Percentiles rank a stretch among this genome's conserved stretches.
phyloP scores from a whole-genome alignment of 345 rosid genomes.

The Corchorus capsularis region DNA sequence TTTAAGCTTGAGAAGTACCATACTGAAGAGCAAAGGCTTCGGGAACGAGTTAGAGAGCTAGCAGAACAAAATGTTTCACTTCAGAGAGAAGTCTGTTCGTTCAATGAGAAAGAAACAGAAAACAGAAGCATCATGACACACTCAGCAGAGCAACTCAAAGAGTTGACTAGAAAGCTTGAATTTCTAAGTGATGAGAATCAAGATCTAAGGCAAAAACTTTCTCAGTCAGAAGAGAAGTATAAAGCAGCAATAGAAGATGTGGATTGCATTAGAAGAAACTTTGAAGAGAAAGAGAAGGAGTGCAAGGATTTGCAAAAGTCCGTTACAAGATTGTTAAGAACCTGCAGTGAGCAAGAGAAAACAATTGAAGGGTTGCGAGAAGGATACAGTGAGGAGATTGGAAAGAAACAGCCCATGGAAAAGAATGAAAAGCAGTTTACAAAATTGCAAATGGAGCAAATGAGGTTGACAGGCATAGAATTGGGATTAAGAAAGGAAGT shows the following conservation, averaged over 20 bases:
- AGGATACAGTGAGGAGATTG: constrained; percentile 47
- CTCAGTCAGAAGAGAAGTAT: constrained; percentile 57
- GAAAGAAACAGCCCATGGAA: constrained; percentile 47
- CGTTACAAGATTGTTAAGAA: constrained; percentile 60
- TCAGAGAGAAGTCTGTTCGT: constrained; percentile 76
- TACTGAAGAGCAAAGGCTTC: constrained; percentile 85
- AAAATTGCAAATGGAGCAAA: constrained; percentile 74
- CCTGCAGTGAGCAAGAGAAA: constrained; percentile 83
- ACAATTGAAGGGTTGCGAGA: constrained; percentile 79
- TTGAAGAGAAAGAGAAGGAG: constrained; percentile 87
- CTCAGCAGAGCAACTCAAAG: constrained; percentile 64
- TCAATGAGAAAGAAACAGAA: constrained; percentile 72
- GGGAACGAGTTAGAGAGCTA: constrained; percentile 92
- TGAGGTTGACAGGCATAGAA: constrained; percentile 85
- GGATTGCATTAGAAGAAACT: constrained; percentile 56
- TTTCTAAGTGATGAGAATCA: constrained; percentile 53
- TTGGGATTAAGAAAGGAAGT: constrained; percentile 73
- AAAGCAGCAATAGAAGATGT: constrained; percentile 52
- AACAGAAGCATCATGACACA: constrained; percentile 51
- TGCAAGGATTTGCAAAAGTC: constrained; percentile 90
- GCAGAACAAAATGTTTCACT: constrained; percentile 96
- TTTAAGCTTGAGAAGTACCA: constrained; percentile 79
- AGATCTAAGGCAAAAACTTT: constrained; percentile 49
- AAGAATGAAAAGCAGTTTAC: constrained; percentile 47
- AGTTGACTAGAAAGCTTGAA: constrained; percentile 55